A percentile compares a stretch with the other conserved stretches of the same genome.
Conservation (phyloP, 148 eudicot genomes). For the Rhododendron griersonianum region DNA sequence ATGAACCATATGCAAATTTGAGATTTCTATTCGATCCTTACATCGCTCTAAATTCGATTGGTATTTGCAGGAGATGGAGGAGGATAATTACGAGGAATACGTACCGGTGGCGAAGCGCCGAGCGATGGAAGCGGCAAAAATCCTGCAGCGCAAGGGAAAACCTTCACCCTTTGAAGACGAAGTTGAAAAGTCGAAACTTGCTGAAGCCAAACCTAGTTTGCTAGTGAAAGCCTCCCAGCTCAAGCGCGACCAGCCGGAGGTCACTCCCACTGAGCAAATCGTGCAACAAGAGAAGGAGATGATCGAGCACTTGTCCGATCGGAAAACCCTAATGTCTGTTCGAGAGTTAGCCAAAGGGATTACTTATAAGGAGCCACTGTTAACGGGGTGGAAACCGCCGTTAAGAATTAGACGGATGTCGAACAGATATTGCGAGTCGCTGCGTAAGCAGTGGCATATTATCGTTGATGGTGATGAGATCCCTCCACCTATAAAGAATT, state of each 20-base stretch:
- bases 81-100: slow-evolving; percentile 68
- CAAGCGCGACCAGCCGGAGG: slow-evolving; percentile 69
- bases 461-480: slow-evolving; percentile 78
- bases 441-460: slow-evolving; percentile 81
- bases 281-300: slow-evolving; percentile 75
- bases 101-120: slow-evolving; percentile 76
- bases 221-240: slow-evolving; percentile 67
- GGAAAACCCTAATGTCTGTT: slow-evolving; percentile 74
- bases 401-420: slow-evolving; percentile 61
- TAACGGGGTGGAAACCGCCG: slow-evolving; percentile 77
- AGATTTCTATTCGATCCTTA: neutral
- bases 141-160: slow-evolving; percentile 65
- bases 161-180: slow-evolving; percentile 41
- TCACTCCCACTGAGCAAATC: slow-evolving; percentile 56
- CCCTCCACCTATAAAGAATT: slow-evolving; percentile 88
- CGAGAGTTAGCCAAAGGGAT: slow-evolving; percentile 89
- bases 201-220: slow-evolving; percentile 62
- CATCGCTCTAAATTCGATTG: neutral
- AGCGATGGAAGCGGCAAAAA: slow-evolving; percentile 66
- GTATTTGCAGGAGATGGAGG: slow-evolving; percentile 46
- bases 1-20: neutral
- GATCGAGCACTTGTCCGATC: slow-evolving; percentile 75
- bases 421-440: slow-evolving; percentile 42
- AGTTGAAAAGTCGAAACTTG: slow-evolving; percentile 36
- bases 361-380: slow-evolving; percentile 65